Base-by-base conservation (phyloP, 2,329 filamentous ascomycete species). In the Xenoacremonium recifei region DNA sequence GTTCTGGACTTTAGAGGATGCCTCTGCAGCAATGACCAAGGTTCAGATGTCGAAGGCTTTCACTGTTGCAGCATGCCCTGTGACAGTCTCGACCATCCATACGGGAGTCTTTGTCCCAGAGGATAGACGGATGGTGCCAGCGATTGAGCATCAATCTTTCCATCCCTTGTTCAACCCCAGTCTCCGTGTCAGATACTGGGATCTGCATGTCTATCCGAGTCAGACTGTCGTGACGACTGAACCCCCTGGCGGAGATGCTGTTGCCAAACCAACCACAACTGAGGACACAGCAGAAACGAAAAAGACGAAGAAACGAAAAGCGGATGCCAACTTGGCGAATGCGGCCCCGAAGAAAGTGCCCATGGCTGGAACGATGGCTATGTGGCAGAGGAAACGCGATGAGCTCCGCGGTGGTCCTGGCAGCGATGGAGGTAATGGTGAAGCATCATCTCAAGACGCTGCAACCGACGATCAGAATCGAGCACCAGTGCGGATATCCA, bases 81-180 rank as follows among this genome's bases (percentile, higher is more conserved):
- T 89, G 13, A 74, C 79, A 10, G 75, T 89, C 18, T 85, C 79
- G 32, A 89, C 86, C 52, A 90, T 91, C 29, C 88, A 93, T 51
- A 80, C 87, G n/a, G 88, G 88, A 5, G 87, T 93, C 3, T 93
- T 95, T 57, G 79, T 91, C 11, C 87, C 86, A 1, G 84, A 87
- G 32, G 73, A 85, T 36, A 77, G 83, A 37, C 73, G 76, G 6
- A 44, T 70, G 2, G 72, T 73, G 5, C 70, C 76, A 0, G 76
- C 76, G 15, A 77, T 73, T n/a, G 75, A 79, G 12, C 72, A 68
- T 34, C 82, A 83, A 59, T 85, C 84, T 0, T 91, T 92, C 57
- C 74, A 76, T 21, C 85, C 86, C 2, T 71, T 88, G 2, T 81
- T 80, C 50, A 90, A 90, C 53, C 74, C 82, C 2, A 70, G 75